Evolutionary conservation across 805 yeast genomes (phyloP).

Genomic region (Myxozyma mucilagina): DNA sequence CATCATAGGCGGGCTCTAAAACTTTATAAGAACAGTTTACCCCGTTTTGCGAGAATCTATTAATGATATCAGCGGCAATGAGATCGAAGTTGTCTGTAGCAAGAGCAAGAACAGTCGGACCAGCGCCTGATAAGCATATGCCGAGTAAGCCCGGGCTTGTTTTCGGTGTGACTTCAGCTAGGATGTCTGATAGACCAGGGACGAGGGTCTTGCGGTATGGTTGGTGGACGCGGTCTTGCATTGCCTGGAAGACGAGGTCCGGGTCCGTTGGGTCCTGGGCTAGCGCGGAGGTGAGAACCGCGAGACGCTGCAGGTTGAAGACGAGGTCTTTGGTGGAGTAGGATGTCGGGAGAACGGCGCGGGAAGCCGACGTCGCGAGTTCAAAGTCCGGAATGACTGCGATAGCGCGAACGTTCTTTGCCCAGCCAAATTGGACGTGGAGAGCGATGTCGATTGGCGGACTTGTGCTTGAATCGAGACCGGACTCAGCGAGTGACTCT

Average conservation of each 20-base stretch:
- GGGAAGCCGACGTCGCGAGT: slow-evolving; percentile 85
- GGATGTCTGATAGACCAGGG: slow-evolving; percentile 85
- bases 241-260: slow-evolving; percentile 82
- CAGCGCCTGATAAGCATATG: slow-evolving; percentile 95
- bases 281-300: slow-evolving; percentile 88
- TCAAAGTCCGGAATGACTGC: slow-evolving; percentile 94
- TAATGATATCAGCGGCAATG: slow-evolving; percentile 75
- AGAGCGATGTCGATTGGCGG: slow-evolving; percentile 90
- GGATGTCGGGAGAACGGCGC: slow-evolving; percentile 82
- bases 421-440: slow-evolving; percentile 83
- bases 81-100: slow-evolving; percentile 86
- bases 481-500: slow-evolving; percentile 77
- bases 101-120: slow-evolving; percentile 92
- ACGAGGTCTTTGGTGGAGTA: slow-evolving; percentile 81
- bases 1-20: slow-evolving; percentile 83
- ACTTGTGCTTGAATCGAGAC: slow-evolving; percentile 67
- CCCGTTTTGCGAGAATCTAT: slow-evolving; percentile 62
- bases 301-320: slow-evolving; percentile 89
- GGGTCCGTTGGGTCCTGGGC: slow-evolving; percentile 82
- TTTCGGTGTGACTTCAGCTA: slow-evolving; percentile 70
- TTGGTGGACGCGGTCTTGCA: slow-evolving; percentile 96
- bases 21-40: slow-evolving; percentile 81
- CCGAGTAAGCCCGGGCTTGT: slow-evolving; percentile 86
- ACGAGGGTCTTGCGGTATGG: slow-evolving; percentile 91
- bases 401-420: slow-evolving; percentile 76